Evolutionary conservation across 2,329 filamentous ascomycete genomes (phyloP), one percentile per base, ranked within the genome.

Genomic region (Trichophyton benhamiae): DNA sequence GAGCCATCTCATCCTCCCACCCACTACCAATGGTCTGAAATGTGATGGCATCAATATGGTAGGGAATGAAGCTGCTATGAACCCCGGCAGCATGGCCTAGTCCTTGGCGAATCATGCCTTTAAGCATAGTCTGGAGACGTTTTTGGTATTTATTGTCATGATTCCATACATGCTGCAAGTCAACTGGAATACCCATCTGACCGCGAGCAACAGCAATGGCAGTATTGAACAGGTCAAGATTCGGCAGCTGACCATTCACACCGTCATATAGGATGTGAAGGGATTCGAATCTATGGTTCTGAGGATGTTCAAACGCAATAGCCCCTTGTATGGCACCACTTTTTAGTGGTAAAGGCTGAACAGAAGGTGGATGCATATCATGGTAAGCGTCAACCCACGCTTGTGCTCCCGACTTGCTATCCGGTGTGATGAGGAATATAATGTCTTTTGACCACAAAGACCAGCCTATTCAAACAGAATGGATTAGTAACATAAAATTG

Each of bases 381-480:
- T 99, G 94, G 73, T 99, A 99, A 1, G 94, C 94, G 70, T 96
- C 91, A 7, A 96, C 89, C 94, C 94, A 99, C 25, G 94, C 94
- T 72, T 97, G 91, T 0, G 91, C 89, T 0, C 92, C 94, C 9
- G 89, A 87, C 63, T 86, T 87, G 72, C 90, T 95, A 74, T 99
- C 94, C 0, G 89, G 87, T 0, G 94, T 86, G 55, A 99, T 82
- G 4, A 99, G 76, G 67, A 99, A 85, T 62, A 99, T 92, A 67
- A 99, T 96, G 72, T 99, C 94, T 75, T 99, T 99, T 63, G 91
- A 96, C 94, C 94, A 99, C 30, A 99, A 81, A 60, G 91, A 96
- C 94, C 94, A 99, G 67, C 87, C 83, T 86, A 58, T 30, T 36
- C 13, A 52, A 61, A 9, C 42, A 60, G 22, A n/a, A n/a, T 15